Evolutionary conservation across 495 filamentous ascomycete species (phyloP).

Genomic region (Talaromyces thailandensis): DNA sequence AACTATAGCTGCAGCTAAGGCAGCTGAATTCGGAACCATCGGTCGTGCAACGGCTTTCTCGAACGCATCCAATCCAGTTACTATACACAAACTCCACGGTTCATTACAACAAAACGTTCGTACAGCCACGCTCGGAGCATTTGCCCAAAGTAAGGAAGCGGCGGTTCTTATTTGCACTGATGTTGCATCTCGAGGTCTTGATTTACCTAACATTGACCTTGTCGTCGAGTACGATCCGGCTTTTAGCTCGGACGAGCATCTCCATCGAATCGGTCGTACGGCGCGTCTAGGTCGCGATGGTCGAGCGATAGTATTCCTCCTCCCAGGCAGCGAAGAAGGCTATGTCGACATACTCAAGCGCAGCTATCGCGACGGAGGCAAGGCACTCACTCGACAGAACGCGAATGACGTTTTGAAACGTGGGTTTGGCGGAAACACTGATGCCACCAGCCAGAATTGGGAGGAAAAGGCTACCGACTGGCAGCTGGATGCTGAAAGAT

Average conservation of each 20-base stretch:
- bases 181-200: constrained; percentile 87
- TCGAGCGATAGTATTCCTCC: constrained; percentile 79
- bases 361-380: constrained; percentile 46
- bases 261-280: constrained; percentile 90
- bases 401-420: constrained; percentile 53
- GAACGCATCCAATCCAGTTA: constrained; percentile 46
- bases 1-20: constrained; percentile 14
- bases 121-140: constrained; percentile 72
- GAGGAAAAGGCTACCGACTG: constrained; percentile 65
- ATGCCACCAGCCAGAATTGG: constrained; percentile 42
- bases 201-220: constrained; percentile 87
- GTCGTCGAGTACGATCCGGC: constrained; percentile 93
- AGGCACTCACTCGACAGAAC: constrained; percentile 42
- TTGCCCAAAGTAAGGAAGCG: constrained; percentile 52
- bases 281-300: constrained; percentile 85
- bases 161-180: constrained; percentile 87
- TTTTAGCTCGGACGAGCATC: constrained; percentile 81
- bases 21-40: constrained; percentile 39
- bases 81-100: constrained; percentile 82
- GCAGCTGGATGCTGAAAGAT: constrained; percentile 66
- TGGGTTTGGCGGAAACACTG: constrained; percentile 43
- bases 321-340: constrained; percentile 82
- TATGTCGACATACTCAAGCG: constrained; percentile 68
- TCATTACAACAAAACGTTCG: constrained; percentile 84
- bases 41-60: constrained; percentile 41